Conservation (phyloP, 345 rosid genomes). For the Viola odorata region DNA sequence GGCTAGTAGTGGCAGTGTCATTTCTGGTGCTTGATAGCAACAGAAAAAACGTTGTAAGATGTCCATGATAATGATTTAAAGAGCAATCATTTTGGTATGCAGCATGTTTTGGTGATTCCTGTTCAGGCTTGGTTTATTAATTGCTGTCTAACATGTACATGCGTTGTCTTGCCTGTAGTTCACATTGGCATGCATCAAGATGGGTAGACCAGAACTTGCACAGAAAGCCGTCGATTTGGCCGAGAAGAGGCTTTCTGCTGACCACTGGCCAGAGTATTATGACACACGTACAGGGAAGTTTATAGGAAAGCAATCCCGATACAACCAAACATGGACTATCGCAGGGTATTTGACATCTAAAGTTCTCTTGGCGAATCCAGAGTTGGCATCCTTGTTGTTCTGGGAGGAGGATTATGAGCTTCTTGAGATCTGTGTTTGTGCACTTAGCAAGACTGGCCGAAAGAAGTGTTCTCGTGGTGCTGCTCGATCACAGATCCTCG, state of each 20-base stretch:
- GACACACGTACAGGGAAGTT: slow-evolving; percentile 83
- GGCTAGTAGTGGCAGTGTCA: too few species aligned
- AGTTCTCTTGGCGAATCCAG: slow-evolving; percentile 70
- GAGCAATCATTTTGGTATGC: too few species aligned
- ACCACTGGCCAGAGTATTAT: slow-evolving; percentile 92
- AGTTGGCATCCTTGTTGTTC: slow-evolving; percentile 67
- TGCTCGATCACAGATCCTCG: slow-evolving; percentile 84
- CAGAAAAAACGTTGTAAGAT: too few species aligned
- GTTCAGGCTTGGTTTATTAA: not conserved
- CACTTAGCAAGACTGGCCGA: slow-evolving; percentile 68
- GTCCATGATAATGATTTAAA: too few species aligned
- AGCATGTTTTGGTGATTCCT: not conserved
- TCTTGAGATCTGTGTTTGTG: slow-evolving; percentile 82
- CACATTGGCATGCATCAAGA: slow-evolving; percentile 95
- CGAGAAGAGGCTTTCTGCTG: slow-evolving; percentile 66
- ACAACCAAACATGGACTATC: slow-evolving; percentile 88
- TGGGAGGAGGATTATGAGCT: slow-evolving; percentile 97
- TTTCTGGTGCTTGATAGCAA: too few species aligned
- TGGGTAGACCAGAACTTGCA: slow-evolving; percentile 73
- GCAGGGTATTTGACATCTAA: slow-evolving; percentile 86
- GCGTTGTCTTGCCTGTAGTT: slow-evolving; percentile 41
- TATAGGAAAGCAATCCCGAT: slow-evolving; percentile 84
- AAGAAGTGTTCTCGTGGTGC: slow-evolving; percentile 89
- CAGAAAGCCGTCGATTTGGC: slow-evolving; percentile 72
- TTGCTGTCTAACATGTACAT: not conserved